These are phyloP conservation scores for Metschnikowia rubicola DNA, from an alignment of 805 yeast genomes.

Conservation along the genomic window DNA sequence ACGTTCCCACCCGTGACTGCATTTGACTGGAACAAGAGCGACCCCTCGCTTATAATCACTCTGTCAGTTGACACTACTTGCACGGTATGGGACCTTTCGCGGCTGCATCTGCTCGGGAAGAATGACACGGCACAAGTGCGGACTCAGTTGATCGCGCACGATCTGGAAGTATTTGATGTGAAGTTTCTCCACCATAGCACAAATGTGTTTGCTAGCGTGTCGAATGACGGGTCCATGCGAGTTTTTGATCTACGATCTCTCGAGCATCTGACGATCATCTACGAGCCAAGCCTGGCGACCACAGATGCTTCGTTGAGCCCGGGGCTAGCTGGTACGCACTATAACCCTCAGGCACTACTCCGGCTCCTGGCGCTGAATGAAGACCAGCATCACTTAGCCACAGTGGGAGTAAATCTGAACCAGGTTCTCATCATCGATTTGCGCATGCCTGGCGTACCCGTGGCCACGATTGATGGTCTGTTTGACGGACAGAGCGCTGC, in stretches of 20 bases:
- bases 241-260: constrained; percentile 85
- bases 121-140: constrained; percentile 62
- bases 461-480: constrained; percentile 59
- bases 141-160: constrained; percentile 95
- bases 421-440: constrained; percentile 72
- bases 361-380: constrained; percentile 73
- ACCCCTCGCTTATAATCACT: constrained; percentile 70
- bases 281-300: constrained; percentile 53
- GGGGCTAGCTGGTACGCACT: constrained; percentile 1
- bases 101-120: constrained; percentile 20
- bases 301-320: background rate
- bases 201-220: constrained; percentile 84
- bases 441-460: constrained; percentile 83
- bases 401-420: constrained; percentile 69
- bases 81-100: constrained; percentile 84
- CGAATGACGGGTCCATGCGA: constrained; percentile 92
- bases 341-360: constrained; percentile 56
- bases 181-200: constrained; percentile 72
- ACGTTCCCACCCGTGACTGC: constrained; percentile 86
- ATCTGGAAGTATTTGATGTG: constrained; percentile 91
- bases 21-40: constrained; percentile 85
- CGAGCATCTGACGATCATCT: constrained; percentile 92
- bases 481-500: constrained; percentile 49
- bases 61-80: constrained; percentile 95
- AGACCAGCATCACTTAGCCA: constrained; percentile 81